A percentile compares a stretch with the other conserved stretches of the same genome.
Evolutionary conservation across 2,329 filamentous ascomycete genomes (phyloP).

Genomic region (Lasiodiplodia citricola): DNA sequence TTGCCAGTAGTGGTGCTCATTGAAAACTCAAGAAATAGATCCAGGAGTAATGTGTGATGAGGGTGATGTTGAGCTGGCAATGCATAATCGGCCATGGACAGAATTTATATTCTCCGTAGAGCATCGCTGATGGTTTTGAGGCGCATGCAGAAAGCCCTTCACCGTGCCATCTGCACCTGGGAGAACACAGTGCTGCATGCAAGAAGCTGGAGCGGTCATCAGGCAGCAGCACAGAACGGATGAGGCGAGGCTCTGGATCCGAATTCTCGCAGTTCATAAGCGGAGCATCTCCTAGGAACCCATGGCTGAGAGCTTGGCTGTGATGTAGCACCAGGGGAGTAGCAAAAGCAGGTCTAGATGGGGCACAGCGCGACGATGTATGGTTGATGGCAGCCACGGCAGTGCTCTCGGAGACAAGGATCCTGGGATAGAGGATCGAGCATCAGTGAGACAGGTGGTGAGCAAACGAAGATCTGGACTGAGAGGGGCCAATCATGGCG

Average conservation of each 20-base stretch:
- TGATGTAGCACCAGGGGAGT: neutral
- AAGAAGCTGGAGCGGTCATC: neutral
- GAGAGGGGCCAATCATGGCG: neutral
- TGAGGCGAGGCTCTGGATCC: neutral
- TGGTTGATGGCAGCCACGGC: neutral
- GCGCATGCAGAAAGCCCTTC: neutral
- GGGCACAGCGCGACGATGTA: neutral
- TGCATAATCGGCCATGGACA: neutral
- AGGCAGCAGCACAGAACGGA: neutral
- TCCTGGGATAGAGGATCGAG: neutral
- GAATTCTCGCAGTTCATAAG: neutral
- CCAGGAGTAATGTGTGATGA: neutral
- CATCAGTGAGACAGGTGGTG: slow-evolving; percentile 8
- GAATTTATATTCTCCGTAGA: neutral
- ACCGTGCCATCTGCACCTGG: neutral
- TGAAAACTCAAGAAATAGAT: neutral
- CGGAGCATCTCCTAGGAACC: neutral
- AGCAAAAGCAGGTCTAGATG: neutral
- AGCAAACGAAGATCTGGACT: slow-evolving; percentile 11
- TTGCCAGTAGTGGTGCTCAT: neutral
- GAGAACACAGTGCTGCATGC: neutral
- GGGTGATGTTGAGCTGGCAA: neutral
- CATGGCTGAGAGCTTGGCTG: neutral
- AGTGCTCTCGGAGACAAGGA: neutral
- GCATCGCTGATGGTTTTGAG: neutral